Evolutionary conservation across 768 basidiomycete genomes (phyloP).

Genomic region (Kwoniella sp.): DNA sequence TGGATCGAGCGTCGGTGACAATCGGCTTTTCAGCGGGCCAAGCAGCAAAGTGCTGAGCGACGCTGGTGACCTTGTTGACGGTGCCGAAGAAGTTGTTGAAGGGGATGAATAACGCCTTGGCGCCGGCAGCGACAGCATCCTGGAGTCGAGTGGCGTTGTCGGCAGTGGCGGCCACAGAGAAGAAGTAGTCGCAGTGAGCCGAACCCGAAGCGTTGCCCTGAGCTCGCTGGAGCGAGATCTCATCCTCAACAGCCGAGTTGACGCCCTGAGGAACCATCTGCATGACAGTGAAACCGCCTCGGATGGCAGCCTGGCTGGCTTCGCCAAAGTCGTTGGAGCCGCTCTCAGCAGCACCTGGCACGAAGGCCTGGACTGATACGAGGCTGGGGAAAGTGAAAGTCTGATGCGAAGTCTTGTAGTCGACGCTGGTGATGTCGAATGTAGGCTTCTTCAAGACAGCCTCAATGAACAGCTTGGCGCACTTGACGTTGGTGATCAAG

Average conservation of each 20-base stretch:
- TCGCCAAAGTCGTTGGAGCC: constrained; percentile 66
- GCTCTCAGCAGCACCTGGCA: constrained; percentile 68
- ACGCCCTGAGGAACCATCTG: constrained; percentile 75
- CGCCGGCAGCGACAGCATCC: constrained; percentile 76
- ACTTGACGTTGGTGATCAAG: constrained; percentile 97
- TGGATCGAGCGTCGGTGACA: constrained; percentile 86
- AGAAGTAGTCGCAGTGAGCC: constrained; percentile 84
- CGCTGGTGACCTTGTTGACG: constrained; percentile 66
- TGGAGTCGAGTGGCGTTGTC: constrained; percentile 63
- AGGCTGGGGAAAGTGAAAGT: constrained; percentile 90
- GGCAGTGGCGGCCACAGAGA: constrained; percentile 74
- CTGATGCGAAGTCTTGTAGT: constrained; percentile 90
- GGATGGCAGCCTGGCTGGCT: constrained; percentile 77
- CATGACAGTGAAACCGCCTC: constrained; percentile 85
- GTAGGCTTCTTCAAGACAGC: constrained; percentile 74
- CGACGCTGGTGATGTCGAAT: constrained; percentile 83
- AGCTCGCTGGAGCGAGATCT: constrained; percentile 68
- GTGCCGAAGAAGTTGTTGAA: constrained; percentile 61
- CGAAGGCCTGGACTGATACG: constrained; percentile 83
- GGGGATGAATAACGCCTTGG: constrained; percentile 84
- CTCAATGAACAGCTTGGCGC: constrained; percentile 93
- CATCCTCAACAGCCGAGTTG: constrained; percentile 68
- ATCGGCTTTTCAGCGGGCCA: constrained; percentile 94
- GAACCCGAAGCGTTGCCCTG: constrained; percentile 66
- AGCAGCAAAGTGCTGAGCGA: constrained; percentile 82